A percentile compares a stretch with the other conserved stretches of the same genome.
phyloP scores from a whole-genome alignment of 257 asterid species.

The Primulina huaijiensis region DNA sequence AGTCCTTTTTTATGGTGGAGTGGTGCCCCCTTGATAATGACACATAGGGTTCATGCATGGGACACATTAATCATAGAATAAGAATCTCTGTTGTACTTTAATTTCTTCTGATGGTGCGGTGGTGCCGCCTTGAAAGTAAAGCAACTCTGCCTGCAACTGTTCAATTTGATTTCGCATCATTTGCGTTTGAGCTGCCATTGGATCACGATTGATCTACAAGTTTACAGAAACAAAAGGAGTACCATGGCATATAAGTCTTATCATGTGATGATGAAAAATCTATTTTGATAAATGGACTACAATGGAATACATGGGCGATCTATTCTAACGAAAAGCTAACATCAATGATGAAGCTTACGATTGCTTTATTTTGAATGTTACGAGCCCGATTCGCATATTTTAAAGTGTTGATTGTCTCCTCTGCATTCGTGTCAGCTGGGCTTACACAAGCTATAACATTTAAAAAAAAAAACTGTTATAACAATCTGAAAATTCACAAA shows the following conservation, averaged over 20 bases:
- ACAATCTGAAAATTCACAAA: neutral
- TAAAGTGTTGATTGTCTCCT: conserved; percentile 88
- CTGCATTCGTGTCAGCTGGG: conserved; percentile 95
- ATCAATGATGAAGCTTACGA: conserved; percentile 45
- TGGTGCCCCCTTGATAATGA: no score
- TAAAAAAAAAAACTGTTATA: neutral
- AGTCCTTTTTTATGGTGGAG: neutral
- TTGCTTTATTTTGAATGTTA: conserved; percentile 90
- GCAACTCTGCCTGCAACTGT: conserved; percentile 85
- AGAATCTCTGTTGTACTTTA: conserved; percentile 42
- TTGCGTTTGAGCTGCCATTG: conserved; percentile 72
- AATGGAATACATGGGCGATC: neutral
- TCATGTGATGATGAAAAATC: conserved; percentile 1
- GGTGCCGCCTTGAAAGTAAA: conserved; percentile 74
- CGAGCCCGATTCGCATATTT: conserved; percentile 95
- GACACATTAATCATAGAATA: conserved; percentile 17
- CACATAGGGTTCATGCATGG: neutral
- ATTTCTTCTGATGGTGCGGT: conserved; percentile 72
- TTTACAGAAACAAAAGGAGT: conserved; percentile 8
- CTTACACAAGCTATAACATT: conserved; percentile 70
- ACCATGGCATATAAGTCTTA: neutral
- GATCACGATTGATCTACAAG: conserved; percentile 85
- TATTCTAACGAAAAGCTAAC: neutral
- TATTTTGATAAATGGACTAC: neutral
- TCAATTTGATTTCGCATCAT: conserved; percentile 88